Conservation (phyloP, 495 filamentous ascomycete genomes). For the Neurospora pannonica region DNA sequence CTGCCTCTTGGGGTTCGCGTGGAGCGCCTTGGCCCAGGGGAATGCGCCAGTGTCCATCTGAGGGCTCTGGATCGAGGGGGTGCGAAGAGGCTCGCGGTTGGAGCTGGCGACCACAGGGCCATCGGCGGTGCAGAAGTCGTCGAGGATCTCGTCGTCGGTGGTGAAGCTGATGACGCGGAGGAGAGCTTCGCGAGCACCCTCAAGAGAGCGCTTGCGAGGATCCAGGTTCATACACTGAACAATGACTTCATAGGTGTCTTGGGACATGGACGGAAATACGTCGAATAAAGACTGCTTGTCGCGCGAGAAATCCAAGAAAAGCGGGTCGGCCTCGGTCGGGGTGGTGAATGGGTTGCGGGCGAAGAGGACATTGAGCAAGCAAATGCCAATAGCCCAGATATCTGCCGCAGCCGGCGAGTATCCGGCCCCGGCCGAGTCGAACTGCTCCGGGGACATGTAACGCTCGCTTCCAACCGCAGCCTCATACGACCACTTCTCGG, state of each 20-base stretch:
- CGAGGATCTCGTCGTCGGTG: slow-evolving; percentile 70
- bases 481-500: slow-evolving; percentile 78
- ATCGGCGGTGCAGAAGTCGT: slow-evolving; percentile 88
- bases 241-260: slow-evolving; percentile 92
- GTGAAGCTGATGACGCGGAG: slow-evolving; percentile 81
- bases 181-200: slow-evolving; percentile 64
- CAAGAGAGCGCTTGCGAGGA: slow-evolving; percentile 77
- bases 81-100: slow-evolving; percentile 91
- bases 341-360: slow-evolving; percentile 88
- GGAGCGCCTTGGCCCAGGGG: slow-evolving; percentile 89
- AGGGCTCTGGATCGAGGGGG: slow-evolving; percentile 87
- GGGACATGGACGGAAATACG: slow-evolving; percentile 96
- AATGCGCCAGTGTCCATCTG: slow-evolving; percentile 71
- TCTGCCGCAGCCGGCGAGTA: slow-evolving; percentile 93
- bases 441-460: slow-evolving; percentile 98
- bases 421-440: slow-evolving; percentile 71
- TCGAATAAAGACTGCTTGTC: slow-evolving; percentile 95
- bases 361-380: slow-evolving; percentile 91
- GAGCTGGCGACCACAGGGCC: slow-evolving; percentile 63
- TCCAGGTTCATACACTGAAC: slow-evolving; percentile 80
- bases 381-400: slow-evolving; percentile 94
- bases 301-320: slow-evolving; percentile 84
- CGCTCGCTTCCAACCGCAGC: slow-evolving; percentile 91
- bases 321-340: slow-evolving; percentile 73
- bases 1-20: slow-evolving; percentile 71